Conservation (phyloP, 768 basidiomycete species). For the Phanerodontia chrysosporium region DNA sequence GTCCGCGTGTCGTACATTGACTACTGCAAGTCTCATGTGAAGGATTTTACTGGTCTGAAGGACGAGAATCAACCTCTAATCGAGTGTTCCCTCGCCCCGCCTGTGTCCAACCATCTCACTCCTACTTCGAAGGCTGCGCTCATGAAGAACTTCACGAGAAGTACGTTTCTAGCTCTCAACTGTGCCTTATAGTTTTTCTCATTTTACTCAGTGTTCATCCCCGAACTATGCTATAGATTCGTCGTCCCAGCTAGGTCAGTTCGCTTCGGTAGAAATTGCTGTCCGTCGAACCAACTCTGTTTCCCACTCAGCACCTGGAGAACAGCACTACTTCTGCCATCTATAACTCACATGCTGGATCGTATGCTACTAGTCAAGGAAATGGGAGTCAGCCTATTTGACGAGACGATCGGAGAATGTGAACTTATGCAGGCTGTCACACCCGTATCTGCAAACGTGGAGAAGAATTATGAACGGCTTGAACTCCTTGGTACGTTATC, state of each 20-base stretch:
- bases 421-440: conserved; percentile 64
- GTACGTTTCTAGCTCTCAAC: conserved; percentile 34
- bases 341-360: conserved; percentile 68
- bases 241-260: conserved; percentile 70
- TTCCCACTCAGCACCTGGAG: conserved; percentile 51
- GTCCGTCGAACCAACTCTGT: not conserved
- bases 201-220: conserved; percentile 46
- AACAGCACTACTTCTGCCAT: conserved; percentile 68
- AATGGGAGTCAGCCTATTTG: conserved; percentile 66
- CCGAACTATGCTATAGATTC: conserved; percentile 73
- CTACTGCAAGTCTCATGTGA: conserved; percentile 58
- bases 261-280: not conserved
- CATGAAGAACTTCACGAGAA: conserved; percentile 49
- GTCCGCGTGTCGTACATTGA: conserved; percentile 59
- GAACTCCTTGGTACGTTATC: conserved; percentile 68
- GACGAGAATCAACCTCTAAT: conserved; percentile 68
- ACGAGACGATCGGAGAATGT: conserved; percentile 55
- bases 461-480: conserved; percentile 78
- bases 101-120: conserved; percentile 54
- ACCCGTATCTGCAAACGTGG: conserved; percentile 63
- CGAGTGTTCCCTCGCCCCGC: conserved; percentile 54
- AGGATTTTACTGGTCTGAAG: conserved; percentile 57
- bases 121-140: conserved; percentile 42
- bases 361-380: conserved; percentile 74
- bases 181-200: not conserved